These are phyloP conservation scores for Alternaria incomplexa DNA, from an alignment of 2,329 filamentous ascomycete species.

Conservation along the genomic window DNA sequence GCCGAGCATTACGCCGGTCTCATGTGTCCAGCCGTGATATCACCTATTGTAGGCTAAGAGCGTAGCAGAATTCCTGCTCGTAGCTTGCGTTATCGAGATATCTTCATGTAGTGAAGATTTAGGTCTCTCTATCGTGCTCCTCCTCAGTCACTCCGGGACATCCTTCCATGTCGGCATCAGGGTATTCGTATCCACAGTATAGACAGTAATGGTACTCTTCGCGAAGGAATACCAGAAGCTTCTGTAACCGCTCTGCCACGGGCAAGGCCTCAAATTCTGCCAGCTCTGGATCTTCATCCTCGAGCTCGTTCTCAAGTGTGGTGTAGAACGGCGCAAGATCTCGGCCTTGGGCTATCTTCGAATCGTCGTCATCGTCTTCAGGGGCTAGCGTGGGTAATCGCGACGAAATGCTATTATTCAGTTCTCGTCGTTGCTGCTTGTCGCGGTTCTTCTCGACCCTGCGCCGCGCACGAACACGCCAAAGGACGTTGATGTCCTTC, in stretches of 20 bases:
- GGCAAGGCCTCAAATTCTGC: conserved; percentile 77
- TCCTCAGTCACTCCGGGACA: conserved; percentile 90
- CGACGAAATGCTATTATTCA: conserved; percentile 44
- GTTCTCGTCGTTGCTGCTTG: conserved; percentile 35
- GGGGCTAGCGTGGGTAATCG: conserved; percentile 65
- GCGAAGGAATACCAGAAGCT: conserved; percentile 72
- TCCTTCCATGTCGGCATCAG: conserved; percentile 76
- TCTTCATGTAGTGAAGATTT: neutral
- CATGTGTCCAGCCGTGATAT: neutral
- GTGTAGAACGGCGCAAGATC: conserved; percentile 55
- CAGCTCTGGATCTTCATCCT: conserved; percentile 81
- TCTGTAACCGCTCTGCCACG: conserved; percentile 68
- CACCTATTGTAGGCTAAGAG: neutral
- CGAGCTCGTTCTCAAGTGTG: conserved; percentile 70
- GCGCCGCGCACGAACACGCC: conserved; percentile 74
- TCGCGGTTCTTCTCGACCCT: conserved; percentile 75
- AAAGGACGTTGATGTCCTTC: conserved; percentile 76
- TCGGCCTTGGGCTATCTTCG: conserved; percentile 71
- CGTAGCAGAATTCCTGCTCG: neutral
- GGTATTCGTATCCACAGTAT: conserved; percentile 90
- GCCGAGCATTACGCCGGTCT: neutral
- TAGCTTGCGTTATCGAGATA: neutral
- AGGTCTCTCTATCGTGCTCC: conserved; percentile 66
- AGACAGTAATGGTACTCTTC: conserved; percentile 83
- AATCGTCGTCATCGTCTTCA: conserved; percentile 75